These are phyloP conservation scores for Batkoa obscura DNA, from an alignment of 371 early-diverging fungal species.

Conservation along the genomic window DNA sequence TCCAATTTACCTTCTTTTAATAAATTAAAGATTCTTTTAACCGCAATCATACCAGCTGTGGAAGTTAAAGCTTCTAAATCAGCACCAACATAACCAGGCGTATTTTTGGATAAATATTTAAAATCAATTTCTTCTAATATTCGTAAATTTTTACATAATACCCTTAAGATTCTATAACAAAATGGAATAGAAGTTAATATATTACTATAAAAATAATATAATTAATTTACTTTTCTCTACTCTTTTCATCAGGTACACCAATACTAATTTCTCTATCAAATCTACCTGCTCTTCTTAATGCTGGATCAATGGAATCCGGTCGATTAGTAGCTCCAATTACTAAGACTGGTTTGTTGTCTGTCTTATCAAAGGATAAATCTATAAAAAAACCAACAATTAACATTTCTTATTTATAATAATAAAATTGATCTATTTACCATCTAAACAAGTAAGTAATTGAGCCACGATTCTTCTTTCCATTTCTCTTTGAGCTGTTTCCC, in stretches of 20 bases:
- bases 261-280: conserved; percentile 97
- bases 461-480: conserved; percentile 98
- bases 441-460: conserved; percentile 97
- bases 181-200: background rate
- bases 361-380: conserved; percentile 72
- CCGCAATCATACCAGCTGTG: conserved; percentile 93
- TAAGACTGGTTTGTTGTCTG: conserved; percentile 75
- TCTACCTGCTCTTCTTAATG: conserved; percentile 92
- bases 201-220: no score
- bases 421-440: conserved; percentile 33
- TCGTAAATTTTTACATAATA: conserved; percentile 72
- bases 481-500: conserved; percentile 96
- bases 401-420: background rate
- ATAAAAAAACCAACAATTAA: background rate
- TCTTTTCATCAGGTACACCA: conserved; percentile 92
- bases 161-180: conserved; percentile 54
- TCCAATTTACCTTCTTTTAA: conserved; percentile 26
- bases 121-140: conserved; percentile 81
- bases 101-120: conserved; percentile 69
- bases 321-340: conserved; percentile 98
- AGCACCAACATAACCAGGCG: conserved; percentile 98
- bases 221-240: conserved; percentile 26
- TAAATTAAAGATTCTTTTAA: conserved; percentile 75
- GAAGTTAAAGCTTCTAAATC: conserved; percentile 92
- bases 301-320: conserved; percentile 94